A percentile compares a stretch with the other conserved stretches of the same genome.
phyloP scores from a whole-genome alignment of 768 basidiomycete species.

The Clitopilus passeckerianus region DNA sequence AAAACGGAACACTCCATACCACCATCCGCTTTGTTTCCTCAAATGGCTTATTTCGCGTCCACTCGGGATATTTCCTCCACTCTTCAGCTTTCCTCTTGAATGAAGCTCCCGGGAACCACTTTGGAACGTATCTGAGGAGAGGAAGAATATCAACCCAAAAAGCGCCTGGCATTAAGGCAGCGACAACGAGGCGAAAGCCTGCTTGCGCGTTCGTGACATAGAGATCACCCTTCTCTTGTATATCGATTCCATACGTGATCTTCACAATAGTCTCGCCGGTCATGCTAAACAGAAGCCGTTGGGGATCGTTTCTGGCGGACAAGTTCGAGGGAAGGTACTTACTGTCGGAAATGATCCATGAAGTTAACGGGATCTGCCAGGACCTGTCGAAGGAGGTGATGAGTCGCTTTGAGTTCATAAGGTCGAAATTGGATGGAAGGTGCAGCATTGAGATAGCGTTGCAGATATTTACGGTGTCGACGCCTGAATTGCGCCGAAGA shows the following conservation, averaged over 20 bases:
- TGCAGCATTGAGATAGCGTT: background rate
- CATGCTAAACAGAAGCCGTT: conserved; percentile 21
- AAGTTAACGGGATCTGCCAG: conserved; percentile 29
- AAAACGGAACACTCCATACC: conserved; percentile 18
- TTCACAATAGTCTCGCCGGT: conserved; percentile 50
- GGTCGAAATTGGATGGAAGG: conserved; percentile 8
- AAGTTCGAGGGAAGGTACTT: background rate
- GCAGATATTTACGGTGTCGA: background rate
- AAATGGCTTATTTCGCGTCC: conserved; percentile 33
- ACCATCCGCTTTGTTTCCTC: conserved; percentile 11
- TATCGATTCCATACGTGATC: conserved; percentile 52
- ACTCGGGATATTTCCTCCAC: conserved; percentile 33
- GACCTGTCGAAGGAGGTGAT: conserved; percentile 15
- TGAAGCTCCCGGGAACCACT: conserved; percentile 55
- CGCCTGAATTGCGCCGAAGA: background rate
- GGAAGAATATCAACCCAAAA: conserved; percentile 40
- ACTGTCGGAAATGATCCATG: conserved; percentile 11
- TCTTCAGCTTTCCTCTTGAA: conserved; percentile 47
- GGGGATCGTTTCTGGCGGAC: background rate
- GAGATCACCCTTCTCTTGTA: conserved; percentile 46
- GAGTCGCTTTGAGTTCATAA: conserved; percentile 9
- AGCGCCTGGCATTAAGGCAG: conserved; percentile 42
- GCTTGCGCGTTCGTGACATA: conserved; percentile 45
- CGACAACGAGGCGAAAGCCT: conserved; percentile 47
- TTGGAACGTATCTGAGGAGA: conserved; percentile 39